Evolutionary conservation across 257 asterid genomes (phyloP), one percentile per base, ranked within the genome.

Genomic region (Voacanga thouarsii): DNA sequence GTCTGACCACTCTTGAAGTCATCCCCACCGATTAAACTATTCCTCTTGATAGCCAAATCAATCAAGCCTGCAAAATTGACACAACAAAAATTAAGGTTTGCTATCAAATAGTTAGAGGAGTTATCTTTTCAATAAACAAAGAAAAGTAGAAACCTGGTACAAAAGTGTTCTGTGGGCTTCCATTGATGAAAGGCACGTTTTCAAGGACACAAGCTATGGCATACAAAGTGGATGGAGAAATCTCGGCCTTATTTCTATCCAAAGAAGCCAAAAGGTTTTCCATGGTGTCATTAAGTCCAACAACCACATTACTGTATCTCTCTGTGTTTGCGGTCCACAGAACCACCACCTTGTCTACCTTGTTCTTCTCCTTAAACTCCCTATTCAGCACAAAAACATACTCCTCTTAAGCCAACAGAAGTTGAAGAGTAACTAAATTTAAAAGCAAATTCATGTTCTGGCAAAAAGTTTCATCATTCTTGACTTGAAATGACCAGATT

Each of bases 321-420:
- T 96, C 99, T 0, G 99, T 96, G 89, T 96, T 96, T 63, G 97
- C 99, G n/a, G 99, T 96, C 99, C 99, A 96, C 74, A 96, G 67
- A 4, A 96, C 98, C 74, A 96, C 99, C 1, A 96, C 83, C 83
- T 78, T 96, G 69, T 96, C 98, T 63, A 93, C 94, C 77, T 93
- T 90, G 76, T 80, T 96, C 78, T 89, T 80, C 88, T 90, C 94
- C 94, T 96, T 96, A 69, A 95, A 96, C 81, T 96, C 99, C 92
- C 97, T 95, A 76, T 37, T 7, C 26, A 80, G 78, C 28, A 37
- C 39, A 33, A 60, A 5, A 75, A 33, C 70, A 10, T 53, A 63
- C 26, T 63, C 45, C 72, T 68, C 24, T 39, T 61, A 44, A 47
- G 49, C 12, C 37, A 69, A 76, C 6, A 12, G 10, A 28, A 30